Evolutionary conservation across 2,329 filamentous ascomycete species (phyloP), one percentile per base, ranked within the genome.

Genomic region (Exophiala phaeomuriformis): DNA sequence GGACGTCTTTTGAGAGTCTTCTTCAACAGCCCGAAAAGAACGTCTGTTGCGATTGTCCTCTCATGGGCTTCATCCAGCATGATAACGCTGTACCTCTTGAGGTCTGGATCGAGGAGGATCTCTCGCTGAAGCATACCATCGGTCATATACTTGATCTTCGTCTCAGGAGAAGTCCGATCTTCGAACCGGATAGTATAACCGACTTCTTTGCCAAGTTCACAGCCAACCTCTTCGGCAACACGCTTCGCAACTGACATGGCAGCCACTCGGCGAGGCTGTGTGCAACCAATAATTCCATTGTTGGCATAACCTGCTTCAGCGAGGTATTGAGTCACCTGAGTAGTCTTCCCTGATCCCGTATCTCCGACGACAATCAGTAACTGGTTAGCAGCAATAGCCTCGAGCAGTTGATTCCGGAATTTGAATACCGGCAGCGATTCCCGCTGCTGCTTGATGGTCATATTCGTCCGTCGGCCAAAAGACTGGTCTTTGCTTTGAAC

Each of bases 21-120:
- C 71, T 98, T 98, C 45, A 98, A 73, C 53, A 98, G 71, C 0
- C 89, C 91, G 68, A 98, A 97, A 2, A 98, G 77, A 2, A 98
- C 89, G 71, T 98, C 93, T 0, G 93, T 98, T 0, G 91, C 82
- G 63, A 98, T 95, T 0, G 93, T 98, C 55, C 93, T 84, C 69
- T 98, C 93, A 81, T 98, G 93, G 3, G 93, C 93, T 68, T 98
- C 93, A 68, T 98, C 93, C 63, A 98, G 79, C 85, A 98, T 98
- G 65, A 98, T 96, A 56, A 93, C 89, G 0, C 90, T 95, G 67
- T 98, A 98, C 61, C 87, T 83, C 65, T 80, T 86, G 61, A 98
- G 74, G 64, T 95, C 86, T 0, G 90, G 87, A 67, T 98, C 93
- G 62, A 96, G 79, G 48, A 98, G 78, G 67, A 96, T 90, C 72